Percentiles rank a stretch among this genome's conserved stretches.
Evolutionary conservation across 2,329 filamentous ascomycete species (phyloP).

Genomic region (Apiospora saccharicola): DNA sequence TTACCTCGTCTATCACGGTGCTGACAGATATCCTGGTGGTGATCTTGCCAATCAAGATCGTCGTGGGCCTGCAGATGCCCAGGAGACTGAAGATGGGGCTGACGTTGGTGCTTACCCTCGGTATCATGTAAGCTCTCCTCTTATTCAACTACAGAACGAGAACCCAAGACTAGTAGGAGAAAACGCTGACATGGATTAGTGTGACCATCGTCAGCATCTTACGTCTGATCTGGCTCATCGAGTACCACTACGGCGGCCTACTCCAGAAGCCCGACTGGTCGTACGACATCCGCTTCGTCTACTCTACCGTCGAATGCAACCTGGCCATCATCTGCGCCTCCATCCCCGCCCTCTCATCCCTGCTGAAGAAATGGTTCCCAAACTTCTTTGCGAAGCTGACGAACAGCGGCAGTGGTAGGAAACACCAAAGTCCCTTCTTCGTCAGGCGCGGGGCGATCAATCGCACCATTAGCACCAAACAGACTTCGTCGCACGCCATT

Average conservation of each 20-base stretch:
- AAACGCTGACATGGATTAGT: constrained; percentile 25
- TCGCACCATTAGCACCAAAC: too few species aligned
- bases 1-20: constrained; percentile 33
- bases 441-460: background rate
- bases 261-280: constrained; percentile 35
- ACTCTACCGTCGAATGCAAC: constrained; percentile 47
- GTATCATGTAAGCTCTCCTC: constrained; percentile 12
- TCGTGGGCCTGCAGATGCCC: constrained; percentile 31
- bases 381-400: background rate
- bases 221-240: constrained; percentile 38
- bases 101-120: constrained; percentile 26
- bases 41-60: constrained; percentile 33
- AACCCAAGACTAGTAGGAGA: background rate
- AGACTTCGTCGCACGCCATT: background rate
- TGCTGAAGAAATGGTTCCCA: constrained; percentile 5
- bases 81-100: constrained; percentile 30
- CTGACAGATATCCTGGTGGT: constrained; percentile 35
- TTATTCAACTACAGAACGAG: background rate
- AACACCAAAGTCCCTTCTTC: background rate
- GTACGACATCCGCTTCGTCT: constrained; percentile 41
- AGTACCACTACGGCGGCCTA: constrained; percentile 32
- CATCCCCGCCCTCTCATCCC: constrained; percentile 41
- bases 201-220: constrained; percentile 40
- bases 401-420: background rate
- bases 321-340: constrained; percentile 49